Conservation (phyloP, 2,329 filamentous ascomycete genomes). For the Cladosporium sp. region DNA sequence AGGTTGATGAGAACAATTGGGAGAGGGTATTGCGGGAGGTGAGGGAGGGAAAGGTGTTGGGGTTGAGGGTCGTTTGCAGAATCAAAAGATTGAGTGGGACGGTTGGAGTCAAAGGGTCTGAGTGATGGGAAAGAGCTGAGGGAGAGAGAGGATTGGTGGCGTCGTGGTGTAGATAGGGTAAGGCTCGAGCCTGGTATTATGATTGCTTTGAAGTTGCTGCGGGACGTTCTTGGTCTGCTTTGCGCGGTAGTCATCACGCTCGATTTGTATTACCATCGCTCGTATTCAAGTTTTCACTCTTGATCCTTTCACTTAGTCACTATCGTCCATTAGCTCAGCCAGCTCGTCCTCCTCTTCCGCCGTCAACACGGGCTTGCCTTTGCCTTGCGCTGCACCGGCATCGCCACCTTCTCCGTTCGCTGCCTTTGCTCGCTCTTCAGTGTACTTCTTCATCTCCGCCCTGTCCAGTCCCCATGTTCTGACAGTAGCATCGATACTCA, state of each 20-base stretch:
- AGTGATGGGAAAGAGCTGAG: too few species aligned
- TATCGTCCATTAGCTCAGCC: constrained; percentile 81
- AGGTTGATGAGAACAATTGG: background rate
- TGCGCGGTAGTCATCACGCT: too few species aligned
- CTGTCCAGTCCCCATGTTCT: constrained; percentile 74
- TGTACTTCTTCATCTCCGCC: constrained; percentile 54
- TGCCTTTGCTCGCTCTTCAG: constrained; percentile 48
- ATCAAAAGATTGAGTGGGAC: too few species aligned
- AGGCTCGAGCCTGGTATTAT: too few species aligned
- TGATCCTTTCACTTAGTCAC: constrained; percentile 40
- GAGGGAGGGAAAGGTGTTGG: background rate
- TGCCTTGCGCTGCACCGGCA: constrained; percentile 32
- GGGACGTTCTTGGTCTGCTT: too few species aligned
- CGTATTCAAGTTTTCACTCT: background rate
- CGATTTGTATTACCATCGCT: background rate
- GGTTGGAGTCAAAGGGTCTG: too few species aligned
- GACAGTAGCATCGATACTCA: constrained; percentile 85
- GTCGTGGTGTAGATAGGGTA: too few species aligned
- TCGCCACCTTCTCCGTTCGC: constrained; percentile 46
- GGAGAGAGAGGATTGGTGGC: background rate
- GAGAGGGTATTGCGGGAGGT: background rate
- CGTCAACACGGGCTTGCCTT: constrained; percentile 51
- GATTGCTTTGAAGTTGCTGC: too few species aligned
- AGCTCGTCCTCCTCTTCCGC: constrained; percentile 90
- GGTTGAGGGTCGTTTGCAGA: background rate